Conservation (phyloP, 768 basidiomycete species). For the Tricholoma sp. region DNA sequence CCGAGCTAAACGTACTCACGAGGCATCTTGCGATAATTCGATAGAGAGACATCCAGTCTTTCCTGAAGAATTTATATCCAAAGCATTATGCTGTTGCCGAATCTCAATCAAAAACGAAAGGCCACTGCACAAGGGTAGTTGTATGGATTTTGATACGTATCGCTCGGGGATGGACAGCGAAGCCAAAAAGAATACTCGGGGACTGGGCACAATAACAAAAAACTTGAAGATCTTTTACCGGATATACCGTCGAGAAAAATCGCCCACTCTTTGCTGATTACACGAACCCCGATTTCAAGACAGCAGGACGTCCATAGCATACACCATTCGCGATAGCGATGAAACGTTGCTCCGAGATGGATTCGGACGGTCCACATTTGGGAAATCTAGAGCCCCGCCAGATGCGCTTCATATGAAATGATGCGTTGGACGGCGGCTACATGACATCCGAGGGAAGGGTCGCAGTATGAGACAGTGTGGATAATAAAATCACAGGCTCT, state of each 20-base stretch:
- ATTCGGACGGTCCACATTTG: neutral
- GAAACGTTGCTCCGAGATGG: neutral
- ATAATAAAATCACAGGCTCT: neutral
- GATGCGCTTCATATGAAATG: neutral
- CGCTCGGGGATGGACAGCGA: neutral
- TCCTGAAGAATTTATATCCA: neutral
- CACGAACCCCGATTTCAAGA: neutral
- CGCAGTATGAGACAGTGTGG: neutral
- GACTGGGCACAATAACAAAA: neutral
- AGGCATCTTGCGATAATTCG: no score
- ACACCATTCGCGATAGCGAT: neutral
- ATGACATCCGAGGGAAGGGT: neutral
- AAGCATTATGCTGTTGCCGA: neutral
- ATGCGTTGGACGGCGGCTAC: neutral
- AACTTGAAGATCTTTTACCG: neutral
- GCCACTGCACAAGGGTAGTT: neutral
- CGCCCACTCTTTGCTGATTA: neutral
- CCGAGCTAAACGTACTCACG: neutral
- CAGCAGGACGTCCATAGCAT: neutral
- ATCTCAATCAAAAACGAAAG: neutral
- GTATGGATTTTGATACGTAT: neutral
- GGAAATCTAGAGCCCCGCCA: neutral
- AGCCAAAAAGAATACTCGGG: neutral
- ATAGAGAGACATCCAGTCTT: neutral
- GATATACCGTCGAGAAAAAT: neutral